These are phyloP conservation scores for Umbelopsis isabellina DNA, from an alignment of 192 early-diverging fungal genomes.

Conservation along the genomic window DNA sequence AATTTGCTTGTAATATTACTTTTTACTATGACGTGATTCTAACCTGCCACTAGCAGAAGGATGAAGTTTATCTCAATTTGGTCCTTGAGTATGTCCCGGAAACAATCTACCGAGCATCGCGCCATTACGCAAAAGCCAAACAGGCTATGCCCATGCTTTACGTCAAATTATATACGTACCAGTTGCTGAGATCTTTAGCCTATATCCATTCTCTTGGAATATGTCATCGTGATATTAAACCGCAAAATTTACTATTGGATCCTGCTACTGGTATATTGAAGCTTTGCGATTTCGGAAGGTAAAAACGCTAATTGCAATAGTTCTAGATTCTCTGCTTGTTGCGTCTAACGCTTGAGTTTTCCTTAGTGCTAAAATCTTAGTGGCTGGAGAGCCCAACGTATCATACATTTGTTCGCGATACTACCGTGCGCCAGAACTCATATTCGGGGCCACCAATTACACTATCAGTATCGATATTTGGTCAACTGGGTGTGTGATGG, in stretches of 20 bases:
- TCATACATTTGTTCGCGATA: slow-evolving; percentile 98
- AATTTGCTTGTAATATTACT: too few species aligned
- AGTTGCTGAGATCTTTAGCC: slow-evolving; percentile 94
- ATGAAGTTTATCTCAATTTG: slow-evolving; percentile 96
- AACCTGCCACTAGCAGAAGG: slow-evolving; percentile 52
- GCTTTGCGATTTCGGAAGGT: slow-evolving; percentile 94
- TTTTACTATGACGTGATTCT: not conserved
- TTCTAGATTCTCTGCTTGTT: too few species aligned
- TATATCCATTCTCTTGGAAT: slow-evolving; percentile 98
- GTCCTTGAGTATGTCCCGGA: slow-evolving; percentile 96
- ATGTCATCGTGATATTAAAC: slow-evolving; percentile 99
- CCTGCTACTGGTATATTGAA: slow-evolving; percentile 90
- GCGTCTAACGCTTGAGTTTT: not conserved
- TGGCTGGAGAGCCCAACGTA: slow-evolving; percentile 97
- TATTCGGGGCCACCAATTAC: slow-evolving; percentile 95
- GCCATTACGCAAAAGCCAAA: slow-evolving; percentile 88
- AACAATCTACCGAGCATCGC: slow-evolving; percentile 92
- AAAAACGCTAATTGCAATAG: not conserved
- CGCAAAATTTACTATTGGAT: slow-evolving; percentile 96
- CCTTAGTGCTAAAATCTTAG: slow-evolving; percentile 91
- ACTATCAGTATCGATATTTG: slow-evolving; percentile 89
- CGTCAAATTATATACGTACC: slow-evolving; percentile 99
- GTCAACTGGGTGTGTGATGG: slow-evolving; percentile 97
- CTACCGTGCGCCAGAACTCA: slow-evolving; percentile 95
- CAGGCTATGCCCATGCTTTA: slow-evolving; percentile 91